Base-by-base conservation (phyloP, 2,329 filamentous ascomycete species). In the Aspergillus sp. region DNA sequence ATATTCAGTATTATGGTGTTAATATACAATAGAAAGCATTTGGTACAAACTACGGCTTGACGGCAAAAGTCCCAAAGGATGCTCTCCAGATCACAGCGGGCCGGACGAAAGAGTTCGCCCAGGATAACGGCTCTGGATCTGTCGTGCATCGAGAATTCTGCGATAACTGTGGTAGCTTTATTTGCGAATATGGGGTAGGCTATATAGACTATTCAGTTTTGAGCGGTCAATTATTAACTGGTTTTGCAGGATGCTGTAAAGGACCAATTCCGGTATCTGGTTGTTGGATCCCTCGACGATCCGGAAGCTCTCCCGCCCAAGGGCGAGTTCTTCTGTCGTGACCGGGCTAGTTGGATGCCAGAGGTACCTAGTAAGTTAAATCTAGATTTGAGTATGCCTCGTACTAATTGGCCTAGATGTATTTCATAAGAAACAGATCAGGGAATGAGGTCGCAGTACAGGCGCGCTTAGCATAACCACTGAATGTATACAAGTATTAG, bases 241-340 rank as follows among this genome's bases (percentile, higher is more conserved):
- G 2, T 7, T 2, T 15, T 1, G 33, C 27, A 73, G 71, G 69
- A 71, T 13, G 60, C 62, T 24, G 72, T 63, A 12, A 74, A 73
- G 58, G 61, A 69, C 48, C 63, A 66, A 8, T 77, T 70, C 55
- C 72, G 71, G 30, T 78, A 80, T 62, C 74, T 81, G 9, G 78
- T 76, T 17, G 77, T 81, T 41, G 81, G 82, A 1, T 80, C 80
- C 0, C 68, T 84, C 4, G 81, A 84, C 56, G 73, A 81, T 19
- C 78, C 77, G 0, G 78, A 80, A 13, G 73, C 69, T 51, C 66
- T 83, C 9, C 78, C 80, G 5, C 81, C 81, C 0, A 83, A 82
- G 63, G 82, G 81, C 0, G 81, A 84, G 61, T 84, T 84, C 70
- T 84, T 83, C 61, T 83, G 80, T 66, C 80, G 74, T 52, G 66